Percentiles rank a stretch among this genome's conserved stretches.
These are phyloP conservation scores for Parmales sp. DNA, from an alignment of 108 stramenopile species.

Conservation along the genomic window DNA sequence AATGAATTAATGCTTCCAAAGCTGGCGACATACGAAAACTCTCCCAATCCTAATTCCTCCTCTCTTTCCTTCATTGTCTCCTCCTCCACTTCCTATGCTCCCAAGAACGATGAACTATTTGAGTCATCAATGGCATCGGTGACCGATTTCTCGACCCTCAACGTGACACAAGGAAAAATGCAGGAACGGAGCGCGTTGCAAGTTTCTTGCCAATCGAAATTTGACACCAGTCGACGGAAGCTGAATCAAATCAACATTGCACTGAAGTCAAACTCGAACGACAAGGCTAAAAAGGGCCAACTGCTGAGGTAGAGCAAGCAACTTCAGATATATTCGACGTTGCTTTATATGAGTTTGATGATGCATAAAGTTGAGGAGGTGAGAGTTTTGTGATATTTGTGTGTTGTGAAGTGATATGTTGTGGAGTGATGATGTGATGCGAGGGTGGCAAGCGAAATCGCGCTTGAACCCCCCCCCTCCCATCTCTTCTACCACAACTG, in stretches of 20 bases:
- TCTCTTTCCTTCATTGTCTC: background rate
- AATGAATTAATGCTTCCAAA: background rate
- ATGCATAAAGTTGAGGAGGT: constrained; percentile 10
- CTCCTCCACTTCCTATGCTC: background rate
- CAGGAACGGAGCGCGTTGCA: too few relatives aligned
- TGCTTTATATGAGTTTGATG: background rate
- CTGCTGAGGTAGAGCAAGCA: background rate
- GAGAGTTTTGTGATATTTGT: too few relatives aligned
- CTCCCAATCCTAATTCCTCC: background rate
- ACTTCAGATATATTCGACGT: background rate
- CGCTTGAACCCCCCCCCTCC: too few relatives aligned
- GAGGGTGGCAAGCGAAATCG: too few relatives aligned
- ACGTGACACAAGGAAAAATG: too few relatives aligned
- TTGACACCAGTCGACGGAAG: background rate
- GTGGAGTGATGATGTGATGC: too few relatives aligned
- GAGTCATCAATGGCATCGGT: background rate
- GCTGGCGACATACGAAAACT: background rate
- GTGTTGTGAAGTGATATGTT: too few relatives aligned
- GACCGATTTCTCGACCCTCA: background rate
- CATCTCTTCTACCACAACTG: too few relatives aligned
- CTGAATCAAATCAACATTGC: background rate
- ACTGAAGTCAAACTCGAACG: background rate
- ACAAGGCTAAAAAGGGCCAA: background rate
- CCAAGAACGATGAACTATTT: background rate
- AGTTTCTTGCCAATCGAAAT: background rate